Evolutionary conservation across 352 stramenopile genomes (phyloP), one percentile per base, ranked within the genome.

Genomic region (Stramenopiles sp.): DNA sequence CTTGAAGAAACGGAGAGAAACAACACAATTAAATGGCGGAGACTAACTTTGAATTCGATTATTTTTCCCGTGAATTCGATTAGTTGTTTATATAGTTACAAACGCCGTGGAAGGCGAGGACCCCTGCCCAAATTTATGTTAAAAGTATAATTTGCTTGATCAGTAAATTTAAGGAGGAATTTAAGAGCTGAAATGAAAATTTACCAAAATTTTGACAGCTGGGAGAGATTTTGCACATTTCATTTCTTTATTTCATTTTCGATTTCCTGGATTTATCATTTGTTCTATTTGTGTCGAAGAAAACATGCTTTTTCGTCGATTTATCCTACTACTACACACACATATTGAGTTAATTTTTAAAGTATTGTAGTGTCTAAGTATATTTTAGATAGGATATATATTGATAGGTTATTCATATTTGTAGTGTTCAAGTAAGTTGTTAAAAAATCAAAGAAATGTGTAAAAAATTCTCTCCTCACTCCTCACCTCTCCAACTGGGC

Each of bases 271-370:
- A 63, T 63, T 63, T 63, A 63, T 63, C 43, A 63, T 12, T 63
- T 63, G 43, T 63, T 63, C 43, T 63, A 63, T 63, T 63, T 63
- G 43, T 63, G 43, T 63, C 43, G 43, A 63, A 63, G 43, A 63
- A 63, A 63, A 63, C 43, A 63, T 63, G 43, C 43, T 63, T 63
- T 63, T 63, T 63, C 43, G 43, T 63, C 43, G 43, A 63, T 63
- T 63, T 63, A 63, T 63, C 43, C 43, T 63, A 63, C n/a, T n/a
- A n/a, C 43, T 63, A 63, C 43, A 63, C 43, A 63, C 43, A 63
- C 43, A 63, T 63, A 63, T 63, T 63, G 43, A 63, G 43, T 63
- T 63, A 63, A 63, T 63, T 63, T 63, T 63, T 63, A 63, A 63
- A 63, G 43, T 63, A 63, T 63, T 63, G 43, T 63, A 63, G 43